Base-by-base conservation (phyloP, 441 rosid genomes). In the Arabidopsis hybrid region DNA sequence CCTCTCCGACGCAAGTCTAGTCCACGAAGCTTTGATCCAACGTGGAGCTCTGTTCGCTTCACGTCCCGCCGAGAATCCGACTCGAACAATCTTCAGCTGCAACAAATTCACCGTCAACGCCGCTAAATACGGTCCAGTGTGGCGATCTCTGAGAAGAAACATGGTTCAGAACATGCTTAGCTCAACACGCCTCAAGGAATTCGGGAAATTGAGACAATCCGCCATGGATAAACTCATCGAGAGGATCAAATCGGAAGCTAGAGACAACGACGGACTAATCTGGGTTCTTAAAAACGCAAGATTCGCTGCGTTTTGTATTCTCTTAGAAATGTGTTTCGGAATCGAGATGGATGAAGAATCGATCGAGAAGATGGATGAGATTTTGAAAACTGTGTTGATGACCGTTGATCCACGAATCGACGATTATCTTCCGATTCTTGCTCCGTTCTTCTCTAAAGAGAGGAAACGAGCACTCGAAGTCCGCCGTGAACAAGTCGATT, bases 141-240 rank as follows among this genome's bases (percentile, higher is more conserved):
- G 99, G 99, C 63, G 97, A 57, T 95, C 99, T 0, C 72, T 95
- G n/a, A 71, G 99, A 57, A 80, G 90, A 14, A 95, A 95, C 86
- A 85, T 95, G 99, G 99, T 92, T 39, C 95, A 92, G 72, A 91
- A 94, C 66, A 92, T 95, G 97, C 88, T 95, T 5, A 83, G 88
- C 73, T 84, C 97, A 0, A 79, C 70, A 29, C 78, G 89, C 77
- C 72, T 95, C 13, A 92, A 82, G 71, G 99, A 82, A 79, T 95
- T 92, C 65, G 83, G 83, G 0, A 16, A 38, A 0, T 59, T 80
- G 2, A 79, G 99, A 53, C 58, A 78, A 10, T 50, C 70, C 11
- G 90, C 95, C 1, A 88, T 95, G 97, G 97, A 89, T 57, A 87
- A 64, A 34, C 76, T 95, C 31, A 79, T 88, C 0, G 74, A 67